Conservation (phyloP, 805 yeast species). For the Clavispora vitiphila region DNA sequence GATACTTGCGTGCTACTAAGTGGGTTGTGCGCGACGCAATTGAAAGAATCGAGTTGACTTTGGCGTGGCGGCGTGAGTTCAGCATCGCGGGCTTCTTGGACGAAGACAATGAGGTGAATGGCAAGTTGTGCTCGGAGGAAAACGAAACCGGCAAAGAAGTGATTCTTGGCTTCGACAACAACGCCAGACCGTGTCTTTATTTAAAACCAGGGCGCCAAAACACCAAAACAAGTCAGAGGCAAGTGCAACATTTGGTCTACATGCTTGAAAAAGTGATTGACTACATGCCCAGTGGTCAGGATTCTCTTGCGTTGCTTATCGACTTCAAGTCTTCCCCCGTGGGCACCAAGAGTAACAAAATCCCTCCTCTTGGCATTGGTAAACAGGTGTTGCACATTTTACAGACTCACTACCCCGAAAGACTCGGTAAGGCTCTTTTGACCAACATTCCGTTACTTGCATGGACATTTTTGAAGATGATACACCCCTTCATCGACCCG, state of each 20-base stretch:
- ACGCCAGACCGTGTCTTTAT: conserved; percentile 86
- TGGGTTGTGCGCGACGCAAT: conserved; percentile 75
- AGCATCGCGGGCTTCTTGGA: conserved; percentile 48
- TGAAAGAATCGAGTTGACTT: conserved; percentile 65
- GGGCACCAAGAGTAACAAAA: conserved; percentile 54
- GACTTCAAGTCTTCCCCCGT: conserved; percentile 83
- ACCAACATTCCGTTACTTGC: conserved; percentile 94
- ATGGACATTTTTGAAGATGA: conserved; percentile 85
- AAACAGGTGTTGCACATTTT: conserved; percentile 88
- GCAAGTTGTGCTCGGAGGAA: conserved; percentile 56
- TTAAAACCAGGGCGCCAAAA: conserved; percentile 94
- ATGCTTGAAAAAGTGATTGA: conserved; percentile 90
- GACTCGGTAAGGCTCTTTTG: conserved; percentile 87
- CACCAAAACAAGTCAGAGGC: conserved; percentile 83
- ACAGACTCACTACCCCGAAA: conserved; percentile 96
- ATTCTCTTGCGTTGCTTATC: conserved; percentile 81
- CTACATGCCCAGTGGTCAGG: conserved; percentile 96
- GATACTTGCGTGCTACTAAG: conserved; percentile 91
- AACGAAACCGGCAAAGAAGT: conserved; percentile 91
- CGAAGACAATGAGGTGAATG: conserved; percentile 48
- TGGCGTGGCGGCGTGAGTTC: conserved; percentile 92
- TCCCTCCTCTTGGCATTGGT: conserved; percentile 87
- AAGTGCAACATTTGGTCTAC: conserved; percentile 92
- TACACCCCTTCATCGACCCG: conserved; percentile 95
- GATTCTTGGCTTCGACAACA: conserved; percentile 85